Evolutionary conservation across 805 yeast species (phyloP).

Genomic region (Kuraishia floccosa): DNA sequence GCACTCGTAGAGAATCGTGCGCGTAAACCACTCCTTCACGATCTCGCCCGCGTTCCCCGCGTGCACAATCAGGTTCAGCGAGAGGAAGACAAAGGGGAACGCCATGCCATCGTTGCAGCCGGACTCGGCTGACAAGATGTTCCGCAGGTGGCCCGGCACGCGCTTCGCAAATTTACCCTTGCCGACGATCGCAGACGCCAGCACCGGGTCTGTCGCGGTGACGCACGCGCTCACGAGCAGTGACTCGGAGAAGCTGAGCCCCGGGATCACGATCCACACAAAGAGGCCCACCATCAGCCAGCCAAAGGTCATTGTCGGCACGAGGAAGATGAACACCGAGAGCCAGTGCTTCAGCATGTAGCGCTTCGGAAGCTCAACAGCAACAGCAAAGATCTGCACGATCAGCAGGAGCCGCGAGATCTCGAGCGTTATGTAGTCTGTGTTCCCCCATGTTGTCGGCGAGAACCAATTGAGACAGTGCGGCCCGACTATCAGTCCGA

Average conservation of each 20-base stretch:
- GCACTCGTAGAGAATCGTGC: constrained; percentile 55
- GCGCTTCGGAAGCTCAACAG: constrained; percentile 62
- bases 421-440: constrained; percentile 42
- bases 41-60: constrained; percentile 35
- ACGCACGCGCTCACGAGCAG: constrained; percentile 58
- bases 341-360: constrained; percentile 51
- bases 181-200: constrained; percentile 65
- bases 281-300: constrained; percentile 58
- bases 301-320: constrained; percentile 64
- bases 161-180: constrained; percentile 61
- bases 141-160: constrained; percentile 52
- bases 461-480: constrained; percentile 47
- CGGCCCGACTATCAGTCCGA: constrained; percentile 51
- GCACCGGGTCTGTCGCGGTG: constrained; percentile 71
- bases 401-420: constrained; percentile 54
- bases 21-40: constrained; percentile 50
- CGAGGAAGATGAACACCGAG: constrained; percentile 42
- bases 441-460: constrained; percentile 47
- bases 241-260: constrained; percentile 40
- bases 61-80: constrained; percentile 41
- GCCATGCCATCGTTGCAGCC: constrained; percentile 72
- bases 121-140: constrained; percentile 56
- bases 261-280: constrained; percentile 51
- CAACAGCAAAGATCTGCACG: constrained; percentile 62
- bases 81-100: constrained; percentile 55